phyloP scores from a whole-genome alignment of 257 asterid species.

The Solanum dulcamara region DNA sequence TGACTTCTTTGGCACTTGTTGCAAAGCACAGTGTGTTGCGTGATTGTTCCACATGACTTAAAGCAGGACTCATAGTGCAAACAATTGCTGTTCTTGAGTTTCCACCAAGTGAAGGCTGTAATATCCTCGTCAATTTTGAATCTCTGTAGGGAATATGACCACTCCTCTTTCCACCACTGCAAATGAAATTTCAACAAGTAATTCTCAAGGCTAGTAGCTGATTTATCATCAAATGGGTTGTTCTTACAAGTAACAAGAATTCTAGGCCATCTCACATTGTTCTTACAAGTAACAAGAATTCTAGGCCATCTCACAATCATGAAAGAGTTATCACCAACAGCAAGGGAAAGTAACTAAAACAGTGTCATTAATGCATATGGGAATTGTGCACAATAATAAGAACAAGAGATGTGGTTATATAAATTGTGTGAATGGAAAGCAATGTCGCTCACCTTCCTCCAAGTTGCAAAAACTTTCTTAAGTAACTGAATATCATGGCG shows the following conservation, averaged over 20 bases:
- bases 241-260: background rate
- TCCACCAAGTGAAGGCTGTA: constrained; percentile 93
- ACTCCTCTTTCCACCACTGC: constrained; percentile 69
- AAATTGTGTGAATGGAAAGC: background rate
- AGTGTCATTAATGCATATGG: background rate
- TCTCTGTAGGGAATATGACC: constrained; percentile 82
- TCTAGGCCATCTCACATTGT: too few species aligned
- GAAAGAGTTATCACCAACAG: background rate
- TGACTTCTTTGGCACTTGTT: constrained; percentile 92
- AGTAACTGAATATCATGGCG: background rate
- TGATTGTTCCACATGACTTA: constrained; percentile 90
- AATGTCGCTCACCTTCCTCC: background rate
- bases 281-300: background rate
- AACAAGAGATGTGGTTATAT: background rate
- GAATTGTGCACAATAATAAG: background rate
- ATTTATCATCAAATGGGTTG: background rate
- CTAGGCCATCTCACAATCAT: background rate
- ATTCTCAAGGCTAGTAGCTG: background rate
- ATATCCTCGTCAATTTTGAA: constrained; percentile 86
- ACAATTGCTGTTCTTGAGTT: constrained; percentile 95
- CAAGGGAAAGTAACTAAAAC: background rate
- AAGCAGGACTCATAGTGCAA: constrained; percentile 93
- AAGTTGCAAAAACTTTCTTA: background rate
- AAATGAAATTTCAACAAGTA: constrained; percentile 2
- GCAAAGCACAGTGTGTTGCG: constrained; percentile 85